Conservation (phyloP, 129 eudicot species). For the Kitagawia praeruptora region DNA sequence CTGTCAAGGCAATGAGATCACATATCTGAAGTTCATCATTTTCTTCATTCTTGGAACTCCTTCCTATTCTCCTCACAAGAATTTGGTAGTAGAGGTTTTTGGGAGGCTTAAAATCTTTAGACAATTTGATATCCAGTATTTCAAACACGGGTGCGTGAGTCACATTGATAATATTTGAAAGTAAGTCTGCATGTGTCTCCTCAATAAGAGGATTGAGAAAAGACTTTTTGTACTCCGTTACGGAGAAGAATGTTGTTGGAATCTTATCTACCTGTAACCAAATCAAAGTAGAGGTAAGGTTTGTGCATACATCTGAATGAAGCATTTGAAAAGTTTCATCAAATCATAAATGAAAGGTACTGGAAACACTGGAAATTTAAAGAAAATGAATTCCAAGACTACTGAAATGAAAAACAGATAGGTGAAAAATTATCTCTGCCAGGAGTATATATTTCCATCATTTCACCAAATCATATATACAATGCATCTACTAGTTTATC, state of each 20-base stretch:
- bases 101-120: slow-evolving; percentile 14
- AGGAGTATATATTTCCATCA: too few relatives aligned
- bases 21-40: slow-evolving; percentile 41
- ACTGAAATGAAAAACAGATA: too few relatives aligned
- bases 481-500: too few relatives aligned
- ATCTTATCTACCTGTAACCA: slow-evolving; percentile 32
- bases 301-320: too few relatives aligned
- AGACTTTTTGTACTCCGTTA: slow-evolving; percentile 24
- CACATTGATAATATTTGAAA: slow-evolving; percentile 21
- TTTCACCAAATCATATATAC: too few relatives aligned
- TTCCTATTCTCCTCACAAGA: slow-evolving; percentile 5
- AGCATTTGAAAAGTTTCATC: too few relatives aligned
- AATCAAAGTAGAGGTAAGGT: neutral
- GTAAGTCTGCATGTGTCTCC: slow-evolving; percentile 47
- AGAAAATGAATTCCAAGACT: too few relatives aligned
- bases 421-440: too few relatives aligned
- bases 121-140: slow-evolving; percentile 5
- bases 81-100: slow-evolving; percentile 18
- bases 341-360: too few relatives aligned
- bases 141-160: slow-evolving; percentile 28
- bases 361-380: too few relatives aligned
- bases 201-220: slow-evolving; percentile 47
- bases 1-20: slow-evolving; percentile 55
- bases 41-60: neutral
- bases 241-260: slow-evolving; percentile 32